A percentile compares a stretch with the other conserved stretches of the same genome.
These are phyloP conservation scores for Oryza meridionalis DNA, from an alignment of 176 grass and related monocot species.

Conservation along the genomic window DNA sequence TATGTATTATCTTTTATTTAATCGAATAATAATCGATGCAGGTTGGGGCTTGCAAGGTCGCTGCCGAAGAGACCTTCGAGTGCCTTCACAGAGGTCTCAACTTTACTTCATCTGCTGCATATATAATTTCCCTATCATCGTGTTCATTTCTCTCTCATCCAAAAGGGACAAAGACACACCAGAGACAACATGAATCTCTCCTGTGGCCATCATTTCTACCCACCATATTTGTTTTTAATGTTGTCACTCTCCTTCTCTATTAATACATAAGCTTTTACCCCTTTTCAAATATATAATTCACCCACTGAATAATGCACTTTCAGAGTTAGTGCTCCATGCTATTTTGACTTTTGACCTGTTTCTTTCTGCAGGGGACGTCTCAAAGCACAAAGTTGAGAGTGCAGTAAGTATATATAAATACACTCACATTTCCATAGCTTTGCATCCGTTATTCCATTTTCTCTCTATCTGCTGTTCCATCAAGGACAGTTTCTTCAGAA, in stretches of 20 bases:
- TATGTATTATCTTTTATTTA: neutral
- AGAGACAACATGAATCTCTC: no score
- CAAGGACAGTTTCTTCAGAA: neutral
- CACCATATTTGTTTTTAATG: neutral
- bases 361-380: constrained; percentile 52
- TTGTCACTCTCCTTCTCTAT: no score
- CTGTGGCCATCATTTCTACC: neutral
- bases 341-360: neutral
- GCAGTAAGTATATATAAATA: constrained; percentile 48
- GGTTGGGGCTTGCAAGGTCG: constrained; percentile 62
- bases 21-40: neutral
- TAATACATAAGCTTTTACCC: no score
- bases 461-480: neutral
- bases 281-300: neutral
- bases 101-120: neutral
- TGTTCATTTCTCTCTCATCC: neutral
- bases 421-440: neutral
- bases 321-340: neutral
- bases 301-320: neutral
- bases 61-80: constrained; percentile 64
- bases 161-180: neutral
- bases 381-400: constrained; percentile 47
- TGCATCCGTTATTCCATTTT: neutral
- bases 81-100: constrained; percentile 52
- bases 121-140: neutral